Base-by-base conservation (phyloP, 2,329 filamentous ascomycete genomes). In the Colletotrichum musae region DNA sequence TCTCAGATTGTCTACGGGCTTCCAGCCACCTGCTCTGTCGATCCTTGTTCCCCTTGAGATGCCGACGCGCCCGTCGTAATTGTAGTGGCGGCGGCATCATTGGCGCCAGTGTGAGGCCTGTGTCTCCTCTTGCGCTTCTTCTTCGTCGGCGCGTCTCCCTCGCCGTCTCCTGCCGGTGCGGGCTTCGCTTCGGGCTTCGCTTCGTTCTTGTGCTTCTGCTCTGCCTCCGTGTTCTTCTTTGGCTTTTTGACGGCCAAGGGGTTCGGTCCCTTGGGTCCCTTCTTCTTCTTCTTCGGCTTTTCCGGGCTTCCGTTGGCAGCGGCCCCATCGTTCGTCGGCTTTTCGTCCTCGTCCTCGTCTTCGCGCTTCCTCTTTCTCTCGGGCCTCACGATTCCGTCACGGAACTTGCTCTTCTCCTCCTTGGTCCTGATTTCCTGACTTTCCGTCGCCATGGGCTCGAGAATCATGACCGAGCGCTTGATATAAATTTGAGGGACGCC, bases 401-500 rank as follows among this genome's bases (percentile, higher is more conserved):
- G 87, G 75, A 95, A 93, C 81, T 97, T 97, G 65, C 85, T 86
- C 74, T 86, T 88, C 84, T 96, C 94, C 71, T 93, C 92, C 68
- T 84, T 84, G 59, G 91, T 87, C 70, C 91, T 87, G 54, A 89
- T 85, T 67, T 88, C 85, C 47, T 87, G 87, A 16, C 91, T 93
- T 62, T 87, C 86, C 47, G 85, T 87, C 18, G 92, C 91, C 92
- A 96, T 94, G 15, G 92, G 92, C 79, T 93, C 89, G 58, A 84
- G 76, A 54, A 84, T 83, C 89, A 95, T 93, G 62, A 97, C 93
- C 70, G 91, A 93, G 64, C 92, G 86, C 72, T 91, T 90, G 73
- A 95, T 92, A 77, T 95, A 95, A 54, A 96, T 88, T 70, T 95
- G 79, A 21, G 93, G 93, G 57, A 94, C 91, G 21, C 92, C 93